These are phyloP conservation scores for Torulaspora indica DNA, from an alignment of 805 yeast species.

Conservation along the genomic window DNA sequence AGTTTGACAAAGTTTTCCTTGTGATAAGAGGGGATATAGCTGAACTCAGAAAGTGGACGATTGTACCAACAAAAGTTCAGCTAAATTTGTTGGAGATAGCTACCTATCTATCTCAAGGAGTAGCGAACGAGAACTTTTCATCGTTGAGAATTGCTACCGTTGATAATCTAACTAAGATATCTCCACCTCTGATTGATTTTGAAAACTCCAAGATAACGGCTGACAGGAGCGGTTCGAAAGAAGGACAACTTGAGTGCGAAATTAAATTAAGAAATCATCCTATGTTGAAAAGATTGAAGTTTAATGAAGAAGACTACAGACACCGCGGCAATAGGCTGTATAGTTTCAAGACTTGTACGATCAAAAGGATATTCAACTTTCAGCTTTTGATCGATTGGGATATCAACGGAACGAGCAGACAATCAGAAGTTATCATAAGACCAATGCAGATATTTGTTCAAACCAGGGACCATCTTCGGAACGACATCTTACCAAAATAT, in stretches of 20 bases:
- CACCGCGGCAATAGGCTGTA: conserved; percentile 34
- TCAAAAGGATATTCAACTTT: conserved; percentile 27
- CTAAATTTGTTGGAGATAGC: conserved; percentile 30
- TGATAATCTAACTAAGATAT: conserved; percentile 7
- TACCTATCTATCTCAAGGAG: conserved; percentile 30
- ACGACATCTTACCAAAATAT: conserved; percentile 26
- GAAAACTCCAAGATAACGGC: conserved; percentile 1
- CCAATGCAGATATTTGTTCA: conserved; percentile 26
- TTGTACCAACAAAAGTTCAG: conserved; percentile 22
- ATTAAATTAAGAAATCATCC: conserved; percentile 24
- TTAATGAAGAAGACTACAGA: conserved; percentile 33
- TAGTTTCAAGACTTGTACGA: conserved; percentile 32
- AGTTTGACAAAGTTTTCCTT: conserved; percentile 25
- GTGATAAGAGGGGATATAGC: conserved; percentile 15
- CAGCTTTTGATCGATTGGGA: conserved; percentile 31
- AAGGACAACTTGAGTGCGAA: conserved; percentile 22
- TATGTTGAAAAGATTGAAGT: conserved; percentile 20
- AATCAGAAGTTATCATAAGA: conserved; percentile 26
- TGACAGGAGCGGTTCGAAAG: conserved; percentile 1
- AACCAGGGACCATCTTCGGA: conserved; percentile 4
- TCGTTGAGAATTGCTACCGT: conserved; percentile 27
- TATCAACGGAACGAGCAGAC: conserved; percentile 18
- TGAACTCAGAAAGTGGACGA: conserved; percentile 8
- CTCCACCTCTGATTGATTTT: conserved; percentile 8
- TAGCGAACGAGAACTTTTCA: conserved; percentile 31